Evolutionary conservation across 495 filamentous ascomycete genomes (phyloP).

Genomic region (Astrothelium subdiscretum): DNA sequence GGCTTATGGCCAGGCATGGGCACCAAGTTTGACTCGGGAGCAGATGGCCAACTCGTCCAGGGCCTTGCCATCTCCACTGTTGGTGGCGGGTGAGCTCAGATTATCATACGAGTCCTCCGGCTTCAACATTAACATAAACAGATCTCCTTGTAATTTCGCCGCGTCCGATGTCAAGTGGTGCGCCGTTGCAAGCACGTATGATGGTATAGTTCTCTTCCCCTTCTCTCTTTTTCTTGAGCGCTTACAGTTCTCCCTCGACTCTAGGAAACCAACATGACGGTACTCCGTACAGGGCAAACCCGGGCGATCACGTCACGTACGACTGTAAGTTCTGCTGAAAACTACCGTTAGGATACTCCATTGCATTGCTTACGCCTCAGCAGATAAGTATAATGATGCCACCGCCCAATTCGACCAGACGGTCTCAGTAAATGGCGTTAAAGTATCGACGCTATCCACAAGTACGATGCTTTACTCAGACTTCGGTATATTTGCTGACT

Average conservation of each 20-base stretch:
- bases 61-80: conserved; percentile 16
- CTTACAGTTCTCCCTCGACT: background rate
- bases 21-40: conserved; percentile 14
- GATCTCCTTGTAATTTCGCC: conserved; percentile 28
- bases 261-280: conserved; percentile 3
- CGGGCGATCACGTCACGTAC: conserved; percentile 8
- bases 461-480: conserved; percentile 13
- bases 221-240: background rate
- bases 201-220: conserved; percentile 2
- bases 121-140: conserved; percentile 7
- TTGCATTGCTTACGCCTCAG: background rate
- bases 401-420: conserved; percentile 33
- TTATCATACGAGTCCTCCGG: conserved; percentile 3
- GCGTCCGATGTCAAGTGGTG: conserved; percentile 21
- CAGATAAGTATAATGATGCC: conserved; percentile 32
- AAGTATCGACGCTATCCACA: conserved; percentile 31
- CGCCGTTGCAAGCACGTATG: conserved; percentile 9
- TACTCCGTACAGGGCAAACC: background rate
- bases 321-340: conserved; percentile 7
- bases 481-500: background rate
- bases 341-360: background rate
- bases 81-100: conserved; percentile 5
- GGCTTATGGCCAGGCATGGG: conserved; percentile 33
- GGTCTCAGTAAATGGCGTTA: conserved; percentile 26
- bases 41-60: conserved; percentile 29